Percentiles rank a stretch among this genome's conserved stretches.
These are phyloP conservation scores for Styphnolobium japonicum DNA, from an alignment of 306 rosid genomes.

Conservation along the genomic window DNA sequence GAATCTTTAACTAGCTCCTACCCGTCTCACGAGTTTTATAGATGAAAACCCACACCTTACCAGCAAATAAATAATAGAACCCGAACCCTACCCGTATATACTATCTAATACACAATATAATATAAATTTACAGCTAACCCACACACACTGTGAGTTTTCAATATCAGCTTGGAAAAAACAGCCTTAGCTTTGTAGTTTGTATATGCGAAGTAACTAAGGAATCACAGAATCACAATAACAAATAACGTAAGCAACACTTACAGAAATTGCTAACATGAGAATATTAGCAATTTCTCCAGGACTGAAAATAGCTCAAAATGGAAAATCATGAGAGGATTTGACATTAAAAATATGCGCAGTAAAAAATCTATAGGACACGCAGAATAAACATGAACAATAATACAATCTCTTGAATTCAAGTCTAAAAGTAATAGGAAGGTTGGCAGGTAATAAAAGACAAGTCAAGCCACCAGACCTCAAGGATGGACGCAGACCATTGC, in stretches of 20 bases:
- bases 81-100: no score
- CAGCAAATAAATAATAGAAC: no score
- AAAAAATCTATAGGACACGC: neutral
- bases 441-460: neutral
- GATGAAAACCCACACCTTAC: no score
- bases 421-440: neutral
- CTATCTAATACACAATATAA: no score
- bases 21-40: no score
- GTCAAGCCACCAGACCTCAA: slow-evolving; percentile 6
- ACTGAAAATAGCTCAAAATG: neutral
- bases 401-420: neutral
- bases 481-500: slow-evolving; percentile 10
- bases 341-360: neutral
- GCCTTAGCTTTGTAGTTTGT: neutral
- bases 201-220: neutral
- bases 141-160: neutral
- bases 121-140: no score
- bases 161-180: neutral
- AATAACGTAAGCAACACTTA: neutral
- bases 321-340: neutral
- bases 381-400: neutral
- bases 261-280: neutral
- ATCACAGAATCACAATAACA: neutral
- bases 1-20: no score
- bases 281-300: neutral